Evolutionary conservation across 495 filamentous ascomycete species (phyloP), one percentile per base, ranked within the genome.

Genomic region (Neurospora cerealis): DNA sequence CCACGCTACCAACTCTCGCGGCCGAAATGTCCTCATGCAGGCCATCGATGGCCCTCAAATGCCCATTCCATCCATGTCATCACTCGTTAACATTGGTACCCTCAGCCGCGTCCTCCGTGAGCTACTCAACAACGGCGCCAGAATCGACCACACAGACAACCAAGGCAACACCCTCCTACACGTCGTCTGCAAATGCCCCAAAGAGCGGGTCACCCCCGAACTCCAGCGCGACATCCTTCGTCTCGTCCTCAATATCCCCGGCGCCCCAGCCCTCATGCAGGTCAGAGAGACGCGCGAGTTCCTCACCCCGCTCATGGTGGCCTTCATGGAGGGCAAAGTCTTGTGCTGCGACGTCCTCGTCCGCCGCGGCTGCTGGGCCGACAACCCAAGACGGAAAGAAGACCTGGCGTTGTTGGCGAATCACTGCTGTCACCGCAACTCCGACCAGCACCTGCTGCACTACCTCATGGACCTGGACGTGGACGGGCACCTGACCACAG

Each of bases 291-390:
- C 70, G 21, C 44, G 40, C 15, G 39, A 62, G 28, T 32, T 5
- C 40, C 54, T 75, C 36, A 60, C 74, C n/a, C 72, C 80, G 4
- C 70, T 79, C 11, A 32, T 39, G 32, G 60, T 74, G 7, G 77
- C 77, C 1, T 72, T 78, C 41, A 11, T 38, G 8, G 69, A 69
- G 7, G 42, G 34, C 19, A 78, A 78, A 54, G 39, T 75, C 15
- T 48, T 72, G 11, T 70, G 79, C 11, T 79, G 77, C 66, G 75
- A 80, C 34, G 36, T 79, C 2, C 69, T 83, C 2, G 69, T 82
- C 5, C 73, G 77, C 21, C 73, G 60, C 9, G 79, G 79, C 28
- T 78, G 72, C 38, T 46, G 72, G 10, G 69, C 48, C 15, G 66
- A 28, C 7, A 60, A 42, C 32, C 42, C 73, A 24, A 6, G n/a